These are phyloP conservation scores for Suillus hirtellus DNA, from an alignment of 768 basidiomycete species.

Conservation along the genomic window DNA sequence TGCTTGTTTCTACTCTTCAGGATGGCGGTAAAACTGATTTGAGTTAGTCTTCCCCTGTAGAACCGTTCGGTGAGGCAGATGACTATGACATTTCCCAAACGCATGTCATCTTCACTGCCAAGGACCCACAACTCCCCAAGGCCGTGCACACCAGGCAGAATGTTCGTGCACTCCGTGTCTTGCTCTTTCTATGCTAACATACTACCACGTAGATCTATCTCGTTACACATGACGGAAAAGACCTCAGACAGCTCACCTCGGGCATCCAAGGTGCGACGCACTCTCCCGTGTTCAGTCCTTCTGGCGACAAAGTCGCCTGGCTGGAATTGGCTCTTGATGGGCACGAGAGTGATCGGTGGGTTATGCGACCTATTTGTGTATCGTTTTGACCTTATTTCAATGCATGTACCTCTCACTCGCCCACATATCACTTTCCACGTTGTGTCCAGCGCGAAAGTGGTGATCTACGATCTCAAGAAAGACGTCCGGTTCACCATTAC, in stretches of 20 bases:
- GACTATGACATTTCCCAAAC: conserved; percentile 75
- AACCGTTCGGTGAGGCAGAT: conserved; percentile 83
- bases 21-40: background rate
- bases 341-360: conserved; percentile 81
- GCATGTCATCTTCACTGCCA: conserved; percentile 81
- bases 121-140: conserved; percentile 73
- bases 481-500: conserved; percentile 73
- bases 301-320: conserved; percentile 82
- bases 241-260: conserved; percentile 72
- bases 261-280: conserved; percentile 84
- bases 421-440: background rate
- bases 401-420: background rate
- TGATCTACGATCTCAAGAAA: conserved; percentile 73
- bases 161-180: conserved; percentile 37
- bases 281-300: conserved; percentile 64
- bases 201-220: conserved; percentile 60
- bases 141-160: conserved; percentile 92
- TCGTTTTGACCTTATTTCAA: conserved; percentile 4
- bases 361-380: background rate
- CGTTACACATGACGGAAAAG: conserved; percentile 54
- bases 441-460: conserved; percentile 61
- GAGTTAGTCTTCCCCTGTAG: conserved; percentile 67
- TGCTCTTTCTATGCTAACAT: conserved; percentile 6
- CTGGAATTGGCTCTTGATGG: conserved; percentile 85
- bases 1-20: background rate